A percentile compares a stretch with the other conserved stretches of the same genome.
These are phyloP conservation scores for Arthromyces matolae DNA, from an alignment of 768 basidiomycete species.

Conservation along the genomic window DNA sequence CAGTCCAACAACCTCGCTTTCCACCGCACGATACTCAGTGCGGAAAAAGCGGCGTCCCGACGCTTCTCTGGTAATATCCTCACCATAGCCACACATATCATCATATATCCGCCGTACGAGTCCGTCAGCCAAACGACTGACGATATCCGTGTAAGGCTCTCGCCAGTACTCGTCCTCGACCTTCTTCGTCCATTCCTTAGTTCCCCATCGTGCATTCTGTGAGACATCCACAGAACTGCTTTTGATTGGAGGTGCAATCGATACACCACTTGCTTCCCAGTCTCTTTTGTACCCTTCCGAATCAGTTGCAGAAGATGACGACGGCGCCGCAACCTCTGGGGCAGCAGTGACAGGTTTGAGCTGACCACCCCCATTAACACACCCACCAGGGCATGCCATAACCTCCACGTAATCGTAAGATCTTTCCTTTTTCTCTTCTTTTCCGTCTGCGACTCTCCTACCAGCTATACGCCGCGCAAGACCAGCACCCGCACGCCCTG, in stretches of 20 bases:
- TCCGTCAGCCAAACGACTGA: constrained; percentile 30
- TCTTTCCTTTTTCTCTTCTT: constrained; percentile 35
- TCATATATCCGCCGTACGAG: constrained; percentile 27
- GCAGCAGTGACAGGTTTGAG: constrained; percentile 36
- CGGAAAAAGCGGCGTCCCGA: constrained; percentile 53
- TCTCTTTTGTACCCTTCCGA: constrained; percentile 66
- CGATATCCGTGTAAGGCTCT: constrained; percentile 14
- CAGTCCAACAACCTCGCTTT: constrained; percentile 76
- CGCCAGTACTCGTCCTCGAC: constrained; percentile 87
- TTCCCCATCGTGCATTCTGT: constrained; percentile 70
- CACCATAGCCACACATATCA: constrained; percentile 29
- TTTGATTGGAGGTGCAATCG: constrained; percentile 15
- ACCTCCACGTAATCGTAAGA: constrained; percentile 92
- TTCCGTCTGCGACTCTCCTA: constrained; percentile 31
- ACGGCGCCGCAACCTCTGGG: neutral
- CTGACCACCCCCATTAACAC: constrained; percentile 97
- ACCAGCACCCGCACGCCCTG: constrained; percentile 18
- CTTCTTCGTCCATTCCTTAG: constrained; percentile 74
- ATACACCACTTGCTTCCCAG: constrained; percentile 56
- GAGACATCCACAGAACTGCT: constrained; percentile 14
- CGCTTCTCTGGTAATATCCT: constrained; percentile 37
- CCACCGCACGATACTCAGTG: constrained; percentile 82
- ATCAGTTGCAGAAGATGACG: constrained; percentile 30
- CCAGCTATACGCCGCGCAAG: constrained; percentile 24
- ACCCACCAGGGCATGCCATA: constrained; percentile 98